phyloP scores from a whole-genome alignment of 176 grass and related monocot genomes.

The Miscanthus lutarioriparius region DNA sequence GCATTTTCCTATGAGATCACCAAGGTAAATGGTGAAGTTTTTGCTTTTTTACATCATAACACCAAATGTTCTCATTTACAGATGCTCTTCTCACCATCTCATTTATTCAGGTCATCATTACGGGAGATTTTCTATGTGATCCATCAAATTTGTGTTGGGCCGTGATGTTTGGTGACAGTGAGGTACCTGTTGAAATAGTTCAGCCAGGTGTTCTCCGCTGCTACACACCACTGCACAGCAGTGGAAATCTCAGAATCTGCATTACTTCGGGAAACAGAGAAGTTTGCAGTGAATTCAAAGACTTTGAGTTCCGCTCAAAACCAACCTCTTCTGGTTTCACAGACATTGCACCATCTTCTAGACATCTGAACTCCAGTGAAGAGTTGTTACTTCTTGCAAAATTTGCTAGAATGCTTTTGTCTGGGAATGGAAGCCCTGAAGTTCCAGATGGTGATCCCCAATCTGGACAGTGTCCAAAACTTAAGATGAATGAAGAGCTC shows the following conservation, averaged over 20 bases:
- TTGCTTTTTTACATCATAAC: not conserved
- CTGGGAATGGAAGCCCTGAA: constrained; percentile 36
- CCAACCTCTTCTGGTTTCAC: constrained; percentile 34
- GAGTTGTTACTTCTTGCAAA: constrained; percentile 72
- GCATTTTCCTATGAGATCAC: constrained; percentile 82
- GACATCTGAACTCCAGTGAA: constrained; percentile 50
- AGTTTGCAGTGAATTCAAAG: constrained; percentile 77
- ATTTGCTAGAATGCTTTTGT: constrained; percentile 71
- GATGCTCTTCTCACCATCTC: not conserved
- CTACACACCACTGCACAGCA: constrained; percentile 64
- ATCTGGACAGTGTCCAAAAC: constrained; percentile 38
- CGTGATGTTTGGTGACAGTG: constrained; percentile 78
- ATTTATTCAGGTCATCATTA: constrained; percentile 79
- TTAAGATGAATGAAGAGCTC: constrained; percentile 45
- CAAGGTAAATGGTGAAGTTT: constrained; percentile 62
- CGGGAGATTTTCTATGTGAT: constrained; percentile 81
- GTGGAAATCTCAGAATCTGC: constrained; percentile 64
- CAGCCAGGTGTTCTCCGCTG: constrained; percentile 89
- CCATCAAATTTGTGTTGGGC: constrained; percentile 52
- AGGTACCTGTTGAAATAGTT: constrained; percentile 81
- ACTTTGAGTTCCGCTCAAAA: constrained; percentile 83
- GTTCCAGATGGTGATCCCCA: constrained; percentile 34
- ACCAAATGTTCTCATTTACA: constrained; percentile 35
- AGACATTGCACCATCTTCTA: constrained; percentile 39
- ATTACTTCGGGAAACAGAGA: constrained; percentile 83